phyloP scores from a whole-genome alignment of 352 stramenopile genomes.

The Phytopythium litorale region DNA sequence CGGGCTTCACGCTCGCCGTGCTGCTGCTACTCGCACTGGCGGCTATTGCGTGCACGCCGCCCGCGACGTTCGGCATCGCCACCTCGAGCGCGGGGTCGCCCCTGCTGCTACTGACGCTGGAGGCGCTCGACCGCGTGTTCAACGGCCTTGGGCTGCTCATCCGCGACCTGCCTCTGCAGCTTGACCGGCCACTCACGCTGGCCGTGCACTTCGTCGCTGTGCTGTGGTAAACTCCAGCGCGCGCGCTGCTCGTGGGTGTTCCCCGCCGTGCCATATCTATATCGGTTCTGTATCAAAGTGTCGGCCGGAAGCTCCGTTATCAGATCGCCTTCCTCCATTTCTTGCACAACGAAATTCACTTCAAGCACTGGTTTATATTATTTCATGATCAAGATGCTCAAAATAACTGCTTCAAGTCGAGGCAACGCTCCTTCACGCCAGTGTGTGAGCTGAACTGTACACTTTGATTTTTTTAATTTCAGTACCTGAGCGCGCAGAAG shows the following conservation, averaged over 20 bases:
- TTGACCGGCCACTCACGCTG: conserved; percentile 22
- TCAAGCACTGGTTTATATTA: conserved; percentile 7
- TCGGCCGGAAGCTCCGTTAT: neutral
- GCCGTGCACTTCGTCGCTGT: conserved; percentile 11
- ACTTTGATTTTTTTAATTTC: conserved; percentile 13
- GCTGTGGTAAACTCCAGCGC: neutral
- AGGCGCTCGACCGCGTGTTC: conserved; percentile 54
- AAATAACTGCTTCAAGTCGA: neutral
- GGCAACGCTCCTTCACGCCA: no score
- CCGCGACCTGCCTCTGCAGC: conserved; percentile 52
- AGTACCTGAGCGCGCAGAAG: conserved; percentile 94
- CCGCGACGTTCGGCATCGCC: conserved; percentile 24
- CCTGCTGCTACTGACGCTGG: conserved; percentile 29
- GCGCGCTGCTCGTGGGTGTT: neutral
- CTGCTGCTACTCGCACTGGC: conserved; percentile 60
- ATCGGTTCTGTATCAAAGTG: neutral
- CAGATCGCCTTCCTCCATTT: neutral
- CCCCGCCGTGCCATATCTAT: neutral
- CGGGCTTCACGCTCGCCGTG: conserved; percentile 70
- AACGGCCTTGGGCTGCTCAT: conserved; percentile 61
- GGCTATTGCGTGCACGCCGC: conserved; percentile 54
- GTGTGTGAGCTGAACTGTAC: neutral
- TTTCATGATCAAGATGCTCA: neutral
- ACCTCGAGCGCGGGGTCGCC: conserved; percentile 29
- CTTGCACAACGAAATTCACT: neutral